phyloP scores from a whole-genome alignment of 225 moss, liverwort and hornwort genomes.

The Bryoerythrophyllum caledonicum region DNA sequence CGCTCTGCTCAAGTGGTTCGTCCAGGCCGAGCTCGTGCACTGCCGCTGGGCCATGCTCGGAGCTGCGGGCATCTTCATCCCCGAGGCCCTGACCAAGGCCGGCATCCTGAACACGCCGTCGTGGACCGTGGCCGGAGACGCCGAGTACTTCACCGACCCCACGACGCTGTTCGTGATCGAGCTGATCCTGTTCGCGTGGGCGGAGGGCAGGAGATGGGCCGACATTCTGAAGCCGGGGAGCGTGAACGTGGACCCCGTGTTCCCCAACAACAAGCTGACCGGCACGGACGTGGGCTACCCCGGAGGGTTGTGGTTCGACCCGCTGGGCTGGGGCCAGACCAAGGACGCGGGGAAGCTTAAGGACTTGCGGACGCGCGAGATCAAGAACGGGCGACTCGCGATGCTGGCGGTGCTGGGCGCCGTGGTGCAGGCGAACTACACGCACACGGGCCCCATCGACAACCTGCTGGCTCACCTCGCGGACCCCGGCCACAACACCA shows the following conservation, averaged over 20 bases:
- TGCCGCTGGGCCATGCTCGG: conserved; percentile 91
- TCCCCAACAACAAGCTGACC: conserved; percentile 86
- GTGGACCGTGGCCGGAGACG: conserved; percentile 72
- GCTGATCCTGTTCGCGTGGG: conserved; percentile 78
- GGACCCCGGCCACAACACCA: conserved; percentile 81
- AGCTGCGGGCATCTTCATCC: conserved; percentile 95
- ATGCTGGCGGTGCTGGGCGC: conserved; percentile 93
- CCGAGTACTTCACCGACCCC: conserved; percentile 69
- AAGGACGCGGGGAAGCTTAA: conserved; percentile 54
- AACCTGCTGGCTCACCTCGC: conserved; percentile 83
- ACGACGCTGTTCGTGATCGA: conserved; percentile 79
- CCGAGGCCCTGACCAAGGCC: conserved; percentile 81
- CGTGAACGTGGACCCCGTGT: conserved; percentile 80
- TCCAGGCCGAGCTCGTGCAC: conserved; percentile 85
- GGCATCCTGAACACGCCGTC: conserved; percentile 83
- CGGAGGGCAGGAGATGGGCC: conserved; percentile 93
- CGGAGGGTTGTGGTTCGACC: conserved; percentile 96
- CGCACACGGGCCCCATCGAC: conserved; percentile 83
- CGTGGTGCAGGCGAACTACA: conserved; percentile 73
- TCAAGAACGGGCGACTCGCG: conserved; percentile 92
- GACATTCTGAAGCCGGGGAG: conserved; percentile 88
- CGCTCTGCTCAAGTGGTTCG: conserved; percentile 77
- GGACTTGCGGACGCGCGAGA: conserved; percentile 93
- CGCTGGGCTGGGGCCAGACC: conserved; percentile 76
- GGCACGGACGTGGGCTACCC: conserved; percentile 94